phyloP scores from a whole-genome alignment of 441 rosid species.

The Erysimum cheiri region DNA sequence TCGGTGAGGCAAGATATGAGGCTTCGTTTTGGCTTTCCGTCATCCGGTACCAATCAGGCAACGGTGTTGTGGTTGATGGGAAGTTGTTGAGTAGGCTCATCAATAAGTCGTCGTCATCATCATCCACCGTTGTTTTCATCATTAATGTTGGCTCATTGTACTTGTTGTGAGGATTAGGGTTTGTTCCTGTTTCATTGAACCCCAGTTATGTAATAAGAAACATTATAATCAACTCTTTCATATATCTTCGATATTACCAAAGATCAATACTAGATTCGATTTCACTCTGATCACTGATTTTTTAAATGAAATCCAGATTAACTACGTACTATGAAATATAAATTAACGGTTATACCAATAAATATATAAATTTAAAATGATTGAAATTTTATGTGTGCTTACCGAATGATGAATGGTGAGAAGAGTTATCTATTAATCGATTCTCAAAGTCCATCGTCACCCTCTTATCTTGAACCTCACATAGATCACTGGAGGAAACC shows the following conservation, averaged over 20 bases:
- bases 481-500: conserved; percentile 21
- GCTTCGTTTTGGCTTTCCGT: conserved; percentile 35
- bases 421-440: conserved; percentile 47
- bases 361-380: not conserved
- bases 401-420: conserved; percentile 57
- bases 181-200: conserved; percentile 45
- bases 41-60: conserved; percentile 68
- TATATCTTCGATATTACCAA: conserved; percentile 8
- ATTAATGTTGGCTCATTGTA: conserved; percentile 50
- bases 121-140: conserved; percentile 58
- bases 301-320: not conserved
- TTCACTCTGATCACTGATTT: conserved; percentile 15
- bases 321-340: not conserved
- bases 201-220: not conserved
- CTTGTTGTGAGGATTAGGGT: conserved; percentile 32
- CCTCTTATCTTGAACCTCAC: conserved; percentile 45
- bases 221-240: no score
- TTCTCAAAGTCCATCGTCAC: conserved; percentile 43
- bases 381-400: conserved; percentile 9
- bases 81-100: conserved; percentile 65
- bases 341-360: conserved; percentile 3
- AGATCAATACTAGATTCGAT: conserved; percentile 8
- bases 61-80: conserved; percentile 54
- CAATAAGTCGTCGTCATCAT: conserved; percentile 56
- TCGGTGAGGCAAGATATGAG: conserved; percentile 18